A percentile compares a stretch with the other conserved stretches of the same genome.
Evolutionary conservation across 495 filamentous ascomycete genomes (phyloP).

Genomic region (Aspergillus taichungensis): DNA sequence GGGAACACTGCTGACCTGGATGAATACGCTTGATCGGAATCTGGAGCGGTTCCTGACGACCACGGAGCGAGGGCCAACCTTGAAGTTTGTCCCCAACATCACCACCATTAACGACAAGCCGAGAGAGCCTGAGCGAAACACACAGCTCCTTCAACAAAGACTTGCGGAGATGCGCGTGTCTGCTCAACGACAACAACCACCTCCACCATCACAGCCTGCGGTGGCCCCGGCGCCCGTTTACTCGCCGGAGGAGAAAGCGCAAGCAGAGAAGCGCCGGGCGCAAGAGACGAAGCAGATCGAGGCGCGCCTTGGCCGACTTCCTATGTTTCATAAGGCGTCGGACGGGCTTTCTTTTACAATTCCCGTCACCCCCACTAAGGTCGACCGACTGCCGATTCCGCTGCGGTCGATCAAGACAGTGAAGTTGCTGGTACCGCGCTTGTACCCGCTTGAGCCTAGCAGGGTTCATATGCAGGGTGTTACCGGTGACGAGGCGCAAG

Average conservation of each 20-base stretch:
- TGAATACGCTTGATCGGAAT: conserved; percentile 65
- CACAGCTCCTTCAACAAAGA: no score
- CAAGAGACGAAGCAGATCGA: conserved; percentile 67
- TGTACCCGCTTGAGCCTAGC: conserved; percentile 66
- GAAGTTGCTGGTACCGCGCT: conserved; percentile 59
- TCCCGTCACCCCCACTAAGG: conserved; percentile 60
- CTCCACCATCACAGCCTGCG: no score
- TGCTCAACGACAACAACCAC: conserved; percentile 3
- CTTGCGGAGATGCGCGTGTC: not conserved
- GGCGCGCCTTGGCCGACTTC: conserved; percentile 62
- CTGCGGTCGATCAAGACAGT: conserved; percentile 57
- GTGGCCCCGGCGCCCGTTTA: conserved; percentile 26
- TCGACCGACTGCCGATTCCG: conserved; percentile 48
- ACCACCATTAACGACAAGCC: conserved; percentile 26
- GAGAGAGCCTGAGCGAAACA: not conserved
- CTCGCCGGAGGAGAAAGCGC: conserved; percentile 46
- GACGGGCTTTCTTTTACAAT: conserved; percentile 65
- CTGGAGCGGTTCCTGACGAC: conserved; percentile 65
- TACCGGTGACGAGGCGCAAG: conserved; percentile 48
- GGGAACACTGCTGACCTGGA: conserved; percentile 55
- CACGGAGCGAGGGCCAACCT: conserved; percentile 63
- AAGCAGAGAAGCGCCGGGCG: conserved; percentile 56
- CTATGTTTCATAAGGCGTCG: conserved; percentile 58
- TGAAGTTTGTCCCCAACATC: conserved; percentile 66
- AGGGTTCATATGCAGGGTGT: conserved; percentile 58